Percentiles rank a stretch among this genome's conserved stretches.
Evolutionary conservation across 148 eudicot species (phyloP).

Genomic region (Rheum nobile): DNA sequence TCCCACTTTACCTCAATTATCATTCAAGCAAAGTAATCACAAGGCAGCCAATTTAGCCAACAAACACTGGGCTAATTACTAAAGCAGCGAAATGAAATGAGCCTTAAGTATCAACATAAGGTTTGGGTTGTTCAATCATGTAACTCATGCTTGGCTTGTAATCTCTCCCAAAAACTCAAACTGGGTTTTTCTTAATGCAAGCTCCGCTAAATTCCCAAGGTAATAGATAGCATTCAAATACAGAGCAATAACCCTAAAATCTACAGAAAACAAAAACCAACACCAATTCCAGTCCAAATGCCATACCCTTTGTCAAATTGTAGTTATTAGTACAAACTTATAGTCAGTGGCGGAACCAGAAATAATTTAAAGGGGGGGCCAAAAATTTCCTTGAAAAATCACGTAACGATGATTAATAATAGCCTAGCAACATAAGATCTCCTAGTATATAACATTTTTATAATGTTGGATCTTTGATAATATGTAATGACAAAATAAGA

Average conservation of each 20-base stretch:
- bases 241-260: neutral
- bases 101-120: neutral
- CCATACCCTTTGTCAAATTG: too few relatives aligned
- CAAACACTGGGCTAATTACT: neutral
- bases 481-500: too few relatives aligned
- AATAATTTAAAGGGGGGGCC: too few relatives aligned
- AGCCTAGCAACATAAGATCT: too few relatives aligned
- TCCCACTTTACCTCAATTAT: neutral
- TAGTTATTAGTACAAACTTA: too few relatives aligned
- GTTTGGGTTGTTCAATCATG: neutral
- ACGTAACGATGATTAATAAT: too few relatives aligned
- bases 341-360: too few relatives aligned
- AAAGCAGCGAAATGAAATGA: neutral
- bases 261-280: neutral
- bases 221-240: neutral
- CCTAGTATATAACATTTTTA: too few relatives aligned
- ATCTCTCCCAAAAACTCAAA: neutral
- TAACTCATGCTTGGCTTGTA: neutral
- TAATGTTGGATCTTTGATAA: too few relatives aligned
- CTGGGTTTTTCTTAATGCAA: neutral
- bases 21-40: neutral
- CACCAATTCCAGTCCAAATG: neutral
- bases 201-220: too few relatives aligned
- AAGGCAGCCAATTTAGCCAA: neutral
- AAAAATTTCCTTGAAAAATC: too few relatives aligned